Conservation (phyloP, 305 asterid genomes). For the Lippia alba region DNA sequence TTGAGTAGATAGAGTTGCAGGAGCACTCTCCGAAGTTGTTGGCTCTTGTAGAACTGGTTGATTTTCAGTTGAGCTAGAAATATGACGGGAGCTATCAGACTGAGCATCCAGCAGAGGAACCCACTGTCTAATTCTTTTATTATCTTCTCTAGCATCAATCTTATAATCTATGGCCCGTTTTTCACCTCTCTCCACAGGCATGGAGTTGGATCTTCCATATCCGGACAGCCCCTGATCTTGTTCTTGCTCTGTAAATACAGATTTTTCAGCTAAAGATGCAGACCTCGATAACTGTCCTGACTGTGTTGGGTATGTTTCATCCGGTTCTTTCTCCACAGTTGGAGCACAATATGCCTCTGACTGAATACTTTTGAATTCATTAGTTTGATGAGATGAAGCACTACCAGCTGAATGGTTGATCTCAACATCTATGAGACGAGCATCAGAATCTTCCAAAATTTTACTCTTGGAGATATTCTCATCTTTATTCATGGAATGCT, state of each 20-base stretch:
- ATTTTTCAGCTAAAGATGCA: constrained; percentile 43
- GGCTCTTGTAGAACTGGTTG: constrained; percentile 51
- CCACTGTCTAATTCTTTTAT: constrained; percentile 69
- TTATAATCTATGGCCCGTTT: constrained; percentile 62
- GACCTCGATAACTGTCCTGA: constrained; percentile 37
- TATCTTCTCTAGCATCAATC: constrained; percentile 48
- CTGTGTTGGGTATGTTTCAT: constrained; percentile 36
- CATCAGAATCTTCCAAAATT: constrained; percentile 51
- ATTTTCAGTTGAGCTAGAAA: constrained; percentile 45
- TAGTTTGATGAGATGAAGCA: constrained; percentile 29
- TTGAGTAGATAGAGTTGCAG: constrained; percentile 48
- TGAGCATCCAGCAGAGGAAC: constrained; percentile 31
- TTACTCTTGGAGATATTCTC: constrained; percentile 41
- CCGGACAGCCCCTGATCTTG: too few relatives aligned
- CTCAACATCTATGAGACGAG: too few relatives aligned
- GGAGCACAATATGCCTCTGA: constrained; percentile 42
- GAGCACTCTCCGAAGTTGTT: constrained; percentile 41
- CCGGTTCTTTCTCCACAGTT: constrained; percentile 40
- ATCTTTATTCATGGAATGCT: constrained; percentile 42
- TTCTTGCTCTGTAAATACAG: constrained; percentile 13
- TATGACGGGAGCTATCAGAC: too few relatives aligned
- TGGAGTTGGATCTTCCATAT: too few relatives aligned
- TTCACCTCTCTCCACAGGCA: constrained; percentile 51
- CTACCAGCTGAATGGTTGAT: constrained; percentile 40
- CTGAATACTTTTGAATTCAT: constrained; percentile 39